Evolutionary conservation across 2,329 filamentous ascomycete species (phyloP), one percentile per base, ranked within the genome.

Genomic region (Diplodia intermedia): DNA sequence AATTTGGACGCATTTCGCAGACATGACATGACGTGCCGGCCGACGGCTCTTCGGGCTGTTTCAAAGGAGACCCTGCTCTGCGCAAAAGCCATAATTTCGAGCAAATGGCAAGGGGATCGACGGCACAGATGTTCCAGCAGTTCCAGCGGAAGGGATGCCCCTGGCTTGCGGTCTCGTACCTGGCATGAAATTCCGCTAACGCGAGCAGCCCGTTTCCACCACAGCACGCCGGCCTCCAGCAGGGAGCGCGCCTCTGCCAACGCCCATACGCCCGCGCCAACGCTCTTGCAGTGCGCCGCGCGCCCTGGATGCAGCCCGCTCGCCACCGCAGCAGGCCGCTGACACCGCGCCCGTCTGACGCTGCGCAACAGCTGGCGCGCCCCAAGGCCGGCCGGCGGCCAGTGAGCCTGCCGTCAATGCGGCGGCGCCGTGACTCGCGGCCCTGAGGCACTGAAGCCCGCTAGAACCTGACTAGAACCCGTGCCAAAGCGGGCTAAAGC

Each of bases 1-100:
- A 79, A 78, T 79, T 69, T 65, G 74, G 75, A 71, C 74, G 76
- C 73, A 74, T 75, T 75, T 73, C 77, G 76, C 76, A 73, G 69
- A 68, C 68, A 74, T 68, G 66, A 74, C 77, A 79, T 79, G 77
- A 78, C 77, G 76, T 78, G 75, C 76, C 77, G 76, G 73, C 74
- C 74, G 76, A 77, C 75, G 75, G 75, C 73, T 70, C 76, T 73
- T 74, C 75, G 74, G 74, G 72, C 68, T 77, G 76, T 78, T 77
- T 77, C 75, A 77, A 75, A 69, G 61, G 67, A 69, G 63, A 69
- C 61, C 69, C 67, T 69, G 69, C 69, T 47, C 40, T 56, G 63
- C 61, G 66, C 66, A 65, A 67, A 56, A 67, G 66, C 66, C 66
- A 67, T 67, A 67, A 67, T 67, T 67, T 67, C 66, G 65, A 50